Conservation (phyloP, 2,329 filamentous ascomycete species). For the Coniochaeta sp. region DNA sequence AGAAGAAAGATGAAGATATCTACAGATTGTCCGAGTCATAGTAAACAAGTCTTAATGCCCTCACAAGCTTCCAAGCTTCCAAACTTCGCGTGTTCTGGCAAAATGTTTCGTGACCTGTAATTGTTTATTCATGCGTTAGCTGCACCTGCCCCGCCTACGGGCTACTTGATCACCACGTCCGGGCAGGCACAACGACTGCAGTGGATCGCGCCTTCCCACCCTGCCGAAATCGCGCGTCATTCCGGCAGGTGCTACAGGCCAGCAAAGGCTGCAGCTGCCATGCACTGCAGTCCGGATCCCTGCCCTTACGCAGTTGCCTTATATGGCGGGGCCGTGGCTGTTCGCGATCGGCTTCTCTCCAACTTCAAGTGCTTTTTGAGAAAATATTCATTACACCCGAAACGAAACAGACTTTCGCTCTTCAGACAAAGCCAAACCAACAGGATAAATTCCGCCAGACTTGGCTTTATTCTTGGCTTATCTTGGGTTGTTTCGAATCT, state of each 20-base stretch:
- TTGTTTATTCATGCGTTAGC: conserved; percentile 3
- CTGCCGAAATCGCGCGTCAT: conserved; percentile 1
- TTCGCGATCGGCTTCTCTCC: neutral
- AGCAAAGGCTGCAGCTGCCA: neutral
- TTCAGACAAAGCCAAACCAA: neutral
- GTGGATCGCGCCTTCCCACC: neutral
- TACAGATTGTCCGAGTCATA: neutral
- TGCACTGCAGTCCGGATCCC: neutral
- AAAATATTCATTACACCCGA: conserved; percentile 1
- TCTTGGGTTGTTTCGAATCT: neutral
- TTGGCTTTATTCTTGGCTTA: neutral
- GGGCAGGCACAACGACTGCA: neutral
- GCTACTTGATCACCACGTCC: too few relatives aligned
- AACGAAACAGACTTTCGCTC: neutral
- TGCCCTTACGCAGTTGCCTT: neutral
- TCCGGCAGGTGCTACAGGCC: neutral
- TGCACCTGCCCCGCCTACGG: conserved; percentile 1
- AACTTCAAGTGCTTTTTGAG: conserved; percentile 1
- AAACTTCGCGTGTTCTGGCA: neutral
- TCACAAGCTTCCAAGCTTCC: neutral
- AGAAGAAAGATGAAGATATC: neutral
- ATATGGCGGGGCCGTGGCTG: conserved; percentile 4
- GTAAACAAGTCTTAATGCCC: neutral
- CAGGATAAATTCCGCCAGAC: neutral
- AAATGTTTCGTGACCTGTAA: neutral